Evolutionary conservation across 108 stramenopile species (phyloP).

Genomic region (Schizochytrium sp.): DNA sequence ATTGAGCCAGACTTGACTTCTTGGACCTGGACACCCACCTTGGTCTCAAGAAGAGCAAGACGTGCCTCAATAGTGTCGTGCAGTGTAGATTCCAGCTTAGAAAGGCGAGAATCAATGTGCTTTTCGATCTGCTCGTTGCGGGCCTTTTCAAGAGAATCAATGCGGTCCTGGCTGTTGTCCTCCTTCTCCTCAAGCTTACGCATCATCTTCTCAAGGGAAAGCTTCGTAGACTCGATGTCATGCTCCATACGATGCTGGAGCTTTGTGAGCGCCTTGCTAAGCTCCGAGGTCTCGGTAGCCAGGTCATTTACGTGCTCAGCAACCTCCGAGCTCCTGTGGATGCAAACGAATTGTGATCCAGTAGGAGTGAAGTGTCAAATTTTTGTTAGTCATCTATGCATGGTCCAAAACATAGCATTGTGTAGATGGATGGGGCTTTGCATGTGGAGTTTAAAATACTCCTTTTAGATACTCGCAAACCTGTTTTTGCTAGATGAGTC

Average conservation of each 20-base stretch:
- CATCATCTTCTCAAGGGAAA: slow-evolving; percentile 63
- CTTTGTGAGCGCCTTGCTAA: background rate
- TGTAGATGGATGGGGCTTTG: too few species aligned
- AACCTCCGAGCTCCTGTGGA: background rate
- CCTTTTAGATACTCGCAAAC: too few species aligned
- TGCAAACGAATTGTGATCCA: background rate
- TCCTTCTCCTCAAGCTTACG: slow-evolving; percentile 67
- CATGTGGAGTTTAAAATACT: too few species aligned
- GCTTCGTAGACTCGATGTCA: slow-evolving; percentile 60
- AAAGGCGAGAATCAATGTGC: slow-evolving; percentile 51
- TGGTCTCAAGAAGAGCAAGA: slow-evolving; percentile 34
- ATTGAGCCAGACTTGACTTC: background rate
- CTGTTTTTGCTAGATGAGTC: too few species aligned
- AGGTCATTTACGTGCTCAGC: slow-evolving; percentile 46
- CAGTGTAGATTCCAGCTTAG: slow-evolving; percentile 24
- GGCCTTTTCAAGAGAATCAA: slow-evolving; percentile 56
- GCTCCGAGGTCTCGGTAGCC: slow-evolving; percentile 29
- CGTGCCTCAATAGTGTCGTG: slow-evolving; percentile 48
- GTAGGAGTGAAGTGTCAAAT: too few species aligned
- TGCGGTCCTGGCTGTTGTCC: slow-evolving; percentile 59
- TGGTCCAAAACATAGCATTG: too few species aligned
- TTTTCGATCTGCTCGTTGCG: slow-evolving; percentile 10
- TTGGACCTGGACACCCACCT: background rate
- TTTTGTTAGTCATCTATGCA: too few species aligned
- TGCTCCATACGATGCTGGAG: slow-evolving; percentile 69